Evolutionary conservation across 495 filamentous ascomycete genomes (phyloP).

Genomic region (Aspergillus conjunctus): DNA sequence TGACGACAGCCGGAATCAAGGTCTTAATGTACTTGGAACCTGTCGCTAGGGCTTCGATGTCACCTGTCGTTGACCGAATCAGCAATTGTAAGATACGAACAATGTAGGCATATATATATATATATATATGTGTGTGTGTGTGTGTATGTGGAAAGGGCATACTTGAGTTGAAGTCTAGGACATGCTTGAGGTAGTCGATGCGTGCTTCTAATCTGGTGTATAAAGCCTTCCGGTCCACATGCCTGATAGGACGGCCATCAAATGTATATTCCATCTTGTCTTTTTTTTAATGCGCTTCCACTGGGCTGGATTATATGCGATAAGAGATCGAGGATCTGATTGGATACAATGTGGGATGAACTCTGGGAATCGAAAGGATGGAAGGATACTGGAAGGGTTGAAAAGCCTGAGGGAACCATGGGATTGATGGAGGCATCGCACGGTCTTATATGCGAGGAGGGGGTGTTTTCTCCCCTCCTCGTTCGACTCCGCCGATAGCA

Average conservation of each 20-base stretch:
- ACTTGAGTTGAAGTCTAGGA: constrained; percentile 73
- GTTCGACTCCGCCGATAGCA: neutral
- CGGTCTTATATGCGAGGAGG: constrained; percentile 22
- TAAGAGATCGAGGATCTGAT: neutral
- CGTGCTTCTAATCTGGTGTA: constrained; percentile 68
- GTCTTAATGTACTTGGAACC: constrained; percentile 73
- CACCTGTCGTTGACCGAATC: constrained; percentile 43
- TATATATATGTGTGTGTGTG: too few species aligned
- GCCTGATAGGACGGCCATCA: constrained; percentile 40
- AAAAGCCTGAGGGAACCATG: constrained; percentile 10
- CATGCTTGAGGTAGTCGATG: constrained; percentile 69
- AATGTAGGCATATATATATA: neutral
- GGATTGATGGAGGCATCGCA: constrained; percentile 20
- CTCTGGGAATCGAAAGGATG: neutral
- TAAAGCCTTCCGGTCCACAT: constrained; percentile 68
- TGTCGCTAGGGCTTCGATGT: constrained; percentile 65
- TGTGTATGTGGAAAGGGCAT: constrained; percentile 32
- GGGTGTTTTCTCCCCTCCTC: neutral
- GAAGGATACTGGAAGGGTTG: constrained; percentile 7
- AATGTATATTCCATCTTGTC: constrained; percentile 27
- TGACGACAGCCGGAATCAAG: constrained; percentile 65
- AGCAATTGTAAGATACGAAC: neutral
- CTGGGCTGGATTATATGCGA: neutral
- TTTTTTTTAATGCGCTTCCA: constrained; percentile 1
- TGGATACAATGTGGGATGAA: neutral